phyloP scores from a whole-genome alignment of 805 yeast species.

The Teunomyces cretensis region DNA sequence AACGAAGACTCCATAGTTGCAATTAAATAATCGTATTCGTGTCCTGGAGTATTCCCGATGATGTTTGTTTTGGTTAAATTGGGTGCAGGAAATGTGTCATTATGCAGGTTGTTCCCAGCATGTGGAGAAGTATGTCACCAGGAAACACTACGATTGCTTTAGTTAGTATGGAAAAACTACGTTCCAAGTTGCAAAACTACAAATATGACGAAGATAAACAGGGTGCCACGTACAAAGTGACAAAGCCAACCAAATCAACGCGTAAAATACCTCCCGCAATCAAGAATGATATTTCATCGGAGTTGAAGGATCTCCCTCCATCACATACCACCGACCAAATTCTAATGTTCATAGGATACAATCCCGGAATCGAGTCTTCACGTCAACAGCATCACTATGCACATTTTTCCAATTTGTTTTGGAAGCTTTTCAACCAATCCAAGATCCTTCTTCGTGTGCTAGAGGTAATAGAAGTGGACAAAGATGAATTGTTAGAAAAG shows the following conservation, averaged over 20 bases:
- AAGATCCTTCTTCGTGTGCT: slow-evolving; percentile 34
- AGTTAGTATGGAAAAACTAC: slow-evolving; percentile 7
- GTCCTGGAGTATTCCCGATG: neutral
- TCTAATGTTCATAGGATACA: slow-evolving; percentile 66
- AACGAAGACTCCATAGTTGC: neutral
- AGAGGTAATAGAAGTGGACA: slow-evolving; percentile 6
- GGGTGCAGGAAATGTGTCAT: slow-evolving; percentile 1
- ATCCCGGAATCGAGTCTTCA: slow-evolving; percentile 69
- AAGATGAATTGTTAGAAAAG: slow-evolving; percentile 10
- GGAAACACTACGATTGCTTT: neutral
- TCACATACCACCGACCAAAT: slow-evolving; percentile 23
- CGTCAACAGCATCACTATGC: slow-evolving; percentile 68
- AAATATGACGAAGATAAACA: slow-evolving; percentile 11
- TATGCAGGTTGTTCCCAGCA: neutral
- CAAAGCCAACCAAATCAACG: neutral
- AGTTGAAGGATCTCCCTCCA: slow-evolving; percentile 30
- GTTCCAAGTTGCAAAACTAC: slow-evolving; percentile 16
- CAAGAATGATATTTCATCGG: neutral
- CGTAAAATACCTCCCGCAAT: too few relatives aligned
- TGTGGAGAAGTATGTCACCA: neutral
- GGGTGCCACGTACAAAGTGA: neutral
- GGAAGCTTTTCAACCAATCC: slow-evolving; percentile 61
- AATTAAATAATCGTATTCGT: too few relatives aligned
- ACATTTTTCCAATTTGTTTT: slow-evolving; percentile 64
- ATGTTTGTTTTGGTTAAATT: neutral